Base-by-base conservation (phyloP, 2,329 filamentous ascomycete species). In the Rutstroemia sp. region DNA sequence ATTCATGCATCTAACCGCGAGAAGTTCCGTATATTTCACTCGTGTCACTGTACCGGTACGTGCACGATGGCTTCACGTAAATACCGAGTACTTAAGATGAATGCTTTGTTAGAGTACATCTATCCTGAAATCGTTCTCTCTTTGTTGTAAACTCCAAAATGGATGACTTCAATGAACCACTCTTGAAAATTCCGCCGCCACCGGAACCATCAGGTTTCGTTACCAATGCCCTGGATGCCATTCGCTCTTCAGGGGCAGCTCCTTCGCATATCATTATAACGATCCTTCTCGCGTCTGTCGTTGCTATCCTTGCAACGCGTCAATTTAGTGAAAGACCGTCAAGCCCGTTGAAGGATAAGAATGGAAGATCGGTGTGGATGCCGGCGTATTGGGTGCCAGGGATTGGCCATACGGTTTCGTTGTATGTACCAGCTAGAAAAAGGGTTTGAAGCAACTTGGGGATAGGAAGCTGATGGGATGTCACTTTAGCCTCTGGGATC, bases 371-470 rank as follows among this genome's bases (percentile, higher is more conserved):
- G 54, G 73, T 79, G 58, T 76, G 76, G 66, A 68, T 73, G 56
- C 61, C 78, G 21, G 79, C 80, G 27, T 85, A 85, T 68, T 86
- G 80, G 78, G 67, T 85, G 7, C 82, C 82, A 1, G 72, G 78
- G 51, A 38, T 84, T 8, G 79, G 80, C 41, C 79, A 86, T 70
- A 72, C 76, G 6, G 62, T 77, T 42, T 69, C 68, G 19, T 77
- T 82, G 61, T 71, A 75, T 61, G 67, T 74, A 66, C 10, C 30
- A 34, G 30, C 4, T 34, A 34, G 30, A 4, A 12, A 34, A 34
- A 34, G 30, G 30, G 10, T 12, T 34, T 9, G 30, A 34, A 34
- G 9, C 10, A 10, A 34, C 30, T 14, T 12, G 30, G 12, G 17
- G 23, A 16, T 12, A 34, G 23, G 8, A 51, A 44, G 41, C 39